Conservation (phyloP, 345 rosid genomes). For the Chamaenerion angustifolium region DNA sequence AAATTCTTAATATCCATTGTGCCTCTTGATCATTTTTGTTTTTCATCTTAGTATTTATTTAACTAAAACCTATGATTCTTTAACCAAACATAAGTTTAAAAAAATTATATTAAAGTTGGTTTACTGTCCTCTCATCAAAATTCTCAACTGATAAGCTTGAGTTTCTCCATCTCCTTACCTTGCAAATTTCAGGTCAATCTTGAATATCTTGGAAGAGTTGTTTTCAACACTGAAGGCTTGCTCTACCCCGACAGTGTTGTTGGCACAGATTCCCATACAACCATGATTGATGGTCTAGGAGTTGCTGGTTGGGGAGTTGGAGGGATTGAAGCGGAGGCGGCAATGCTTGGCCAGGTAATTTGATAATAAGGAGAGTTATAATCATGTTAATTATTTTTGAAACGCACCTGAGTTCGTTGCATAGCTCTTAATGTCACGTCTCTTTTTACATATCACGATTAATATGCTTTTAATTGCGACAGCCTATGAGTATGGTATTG, state of each 20-base stretch:
- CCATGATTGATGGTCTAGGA: conserved; percentile 99
- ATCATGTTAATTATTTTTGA: background rate
- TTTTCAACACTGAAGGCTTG: conserved; percentile 63
- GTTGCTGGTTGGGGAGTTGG: conserved; percentile 99
- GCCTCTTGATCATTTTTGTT: too few relatives aligned
- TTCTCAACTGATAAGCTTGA: background rate
- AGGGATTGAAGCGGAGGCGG: conserved; percentile 96
- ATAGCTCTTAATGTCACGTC: too few relatives aligned
- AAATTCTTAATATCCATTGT: too few relatives aligned
- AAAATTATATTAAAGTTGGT: background rate
- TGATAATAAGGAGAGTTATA: background rate
- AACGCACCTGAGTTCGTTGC: too few relatives aligned
- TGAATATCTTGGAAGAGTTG: conserved; percentile 95
- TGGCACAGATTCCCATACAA: conserved; percentile 98
- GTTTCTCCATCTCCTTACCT: conserved; percentile 15
- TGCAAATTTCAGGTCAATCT: conserved; percentile 99
- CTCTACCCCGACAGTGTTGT: conserved; percentile 97
- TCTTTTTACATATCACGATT: too few relatives aligned
- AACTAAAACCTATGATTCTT: too few relatives aligned
- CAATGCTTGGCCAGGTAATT: conserved; percentile 96
- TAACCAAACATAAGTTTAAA: too few relatives aligned
- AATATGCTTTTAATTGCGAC: conserved; percentile 3
- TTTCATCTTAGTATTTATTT: too few relatives aligned
- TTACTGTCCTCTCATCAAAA: background rate
- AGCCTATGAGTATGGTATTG: conserved; percentile 99